phyloP scores from a whole-genome alignment of 768 basidiomycete species.

The Paxillus rubicundulus region DNA sequence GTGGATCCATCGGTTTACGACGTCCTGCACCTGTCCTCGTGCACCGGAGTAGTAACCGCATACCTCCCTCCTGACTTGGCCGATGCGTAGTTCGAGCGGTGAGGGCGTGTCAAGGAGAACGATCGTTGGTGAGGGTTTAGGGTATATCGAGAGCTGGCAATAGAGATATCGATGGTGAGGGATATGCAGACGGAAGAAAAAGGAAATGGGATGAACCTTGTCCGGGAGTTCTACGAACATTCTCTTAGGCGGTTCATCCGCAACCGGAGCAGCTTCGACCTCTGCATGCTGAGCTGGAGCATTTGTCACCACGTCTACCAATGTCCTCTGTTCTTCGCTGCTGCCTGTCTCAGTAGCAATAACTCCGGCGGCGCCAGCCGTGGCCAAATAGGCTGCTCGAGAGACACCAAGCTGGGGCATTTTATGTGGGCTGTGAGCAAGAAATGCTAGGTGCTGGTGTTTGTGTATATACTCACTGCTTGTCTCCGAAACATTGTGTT shows the following conservation, averaged over 20 bases:
- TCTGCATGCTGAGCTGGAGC: neutral
- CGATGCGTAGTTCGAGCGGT: constrained; percentile 74
- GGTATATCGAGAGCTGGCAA: constrained; percentile 83
- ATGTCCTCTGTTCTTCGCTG: constrained; percentile 3
- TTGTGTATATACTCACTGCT: constrained; percentile 14
- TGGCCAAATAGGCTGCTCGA: constrained; percentile 20
- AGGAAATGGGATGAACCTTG: constrained; percentile 17
- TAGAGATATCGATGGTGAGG: neutral
- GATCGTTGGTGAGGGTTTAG: constrained; percentile 55
- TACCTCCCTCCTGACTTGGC: constrained; percentile 58
- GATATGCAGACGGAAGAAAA: neutral
- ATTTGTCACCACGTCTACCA: neutral
- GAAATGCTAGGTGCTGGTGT: neutral
- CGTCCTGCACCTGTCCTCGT: constrained; percentile 65
- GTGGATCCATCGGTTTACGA: constrained; percentile 79
- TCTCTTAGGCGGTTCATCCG: constrained; percentile 7
- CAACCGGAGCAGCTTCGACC: neutral
- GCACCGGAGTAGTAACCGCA: constrained; percentile 55
- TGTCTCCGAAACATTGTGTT: constrained; percentile 25
- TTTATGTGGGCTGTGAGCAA: neutral
- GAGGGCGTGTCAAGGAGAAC: constrained; percentile 74
- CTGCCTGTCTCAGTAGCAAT: constrained; percentile 13
- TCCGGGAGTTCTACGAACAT: constrained; percentile 22
- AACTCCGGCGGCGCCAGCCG: constrained; percentile 15
- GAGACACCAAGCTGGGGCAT: constrained; percentile 22